These are phyloP conservation scores for Amanita jacksonii DNA, from an alignment of 768 basidiomycete species.

Conservation along the genomic window DNA sequence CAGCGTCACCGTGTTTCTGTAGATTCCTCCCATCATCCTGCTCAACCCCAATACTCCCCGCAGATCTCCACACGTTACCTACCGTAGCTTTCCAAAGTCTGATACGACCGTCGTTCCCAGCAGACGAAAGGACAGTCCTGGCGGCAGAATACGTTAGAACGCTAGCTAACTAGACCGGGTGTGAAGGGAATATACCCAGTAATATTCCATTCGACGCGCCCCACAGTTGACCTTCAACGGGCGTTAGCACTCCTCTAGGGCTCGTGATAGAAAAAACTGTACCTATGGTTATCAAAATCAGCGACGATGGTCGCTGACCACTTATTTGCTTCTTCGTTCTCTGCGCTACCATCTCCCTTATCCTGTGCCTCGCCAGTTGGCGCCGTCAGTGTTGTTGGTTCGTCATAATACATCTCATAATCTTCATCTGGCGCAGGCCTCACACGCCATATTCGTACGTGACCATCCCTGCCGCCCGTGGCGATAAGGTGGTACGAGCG, in stretches of 20 bases:
- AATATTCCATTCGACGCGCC: conserved; percentile 91
- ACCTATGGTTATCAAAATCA: conserved; percentile 86
- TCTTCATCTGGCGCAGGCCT: conserved; percentile 29
- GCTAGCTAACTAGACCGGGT: not conserved
- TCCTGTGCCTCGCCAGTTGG: conserved; percentile 4
- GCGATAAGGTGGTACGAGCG: conserved; percentile 92
- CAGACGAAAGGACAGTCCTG: conserved; percentile 75
- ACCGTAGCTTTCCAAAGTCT: conserved; percentile 80
- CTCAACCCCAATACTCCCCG: conserved; percentile 76
- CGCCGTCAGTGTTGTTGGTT: conserved; percentile 20
- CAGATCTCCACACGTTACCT: conserved; percentile 77
- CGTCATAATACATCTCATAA: conserved; percentile 15
- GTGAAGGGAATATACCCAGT: conserved; percentile 46
- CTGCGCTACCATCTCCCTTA: conserved; percentile 27
- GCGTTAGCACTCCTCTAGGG: no score
- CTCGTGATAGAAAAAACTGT: not conserved
- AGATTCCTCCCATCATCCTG: conserved; percentile 38
- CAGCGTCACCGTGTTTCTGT: conserved; percentile 16
- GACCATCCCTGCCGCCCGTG: conserved; percentile 80
- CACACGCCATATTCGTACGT: conserved; percentile 85
- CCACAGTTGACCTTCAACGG: conserved; percentile 71
- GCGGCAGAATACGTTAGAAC: no score
- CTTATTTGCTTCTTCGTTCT: conserved; percentile 29
- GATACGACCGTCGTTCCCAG: conserved; percentile 76
- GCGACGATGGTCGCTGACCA: conserved; percentile 76